Conservation (phyloP, 306 rosid genomes). For the Medicago ruthenica region DNA sequence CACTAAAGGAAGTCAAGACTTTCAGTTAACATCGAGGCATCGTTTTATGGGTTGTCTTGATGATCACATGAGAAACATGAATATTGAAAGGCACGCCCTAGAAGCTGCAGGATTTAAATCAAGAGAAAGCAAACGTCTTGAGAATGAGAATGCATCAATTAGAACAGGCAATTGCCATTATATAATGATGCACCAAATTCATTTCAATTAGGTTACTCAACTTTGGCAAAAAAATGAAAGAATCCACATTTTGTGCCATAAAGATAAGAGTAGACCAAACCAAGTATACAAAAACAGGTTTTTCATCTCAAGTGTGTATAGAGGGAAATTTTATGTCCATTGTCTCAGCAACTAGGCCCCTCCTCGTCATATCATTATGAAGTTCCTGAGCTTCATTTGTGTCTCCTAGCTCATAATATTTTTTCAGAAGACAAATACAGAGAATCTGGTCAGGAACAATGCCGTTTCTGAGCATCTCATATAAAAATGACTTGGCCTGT, state of each 20-base stretch:
- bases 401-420: conserved; percentile 69
- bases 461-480: conserved; percentile 81
- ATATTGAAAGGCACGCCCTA: conserved; percentile 23
- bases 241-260: conserved; percentile 30
- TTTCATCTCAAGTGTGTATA: conserved; percentile 52
- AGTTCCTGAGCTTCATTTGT: conserved; percentile 70
- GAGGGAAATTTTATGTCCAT: conserved; percentile 47
- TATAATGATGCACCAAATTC: conserved; percentile 37
- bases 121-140: conserved; percentile 40
- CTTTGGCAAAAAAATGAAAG: conserved; percentile 33
- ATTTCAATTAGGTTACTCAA: conserved; percentile 32
- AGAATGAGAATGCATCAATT: conserved; percentile 38
- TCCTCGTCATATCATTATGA: conserved; percentile 65
- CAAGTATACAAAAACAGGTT: conserved; percentile 1
- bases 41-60: conserved; percentile 18
- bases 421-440: conserved; percentile 64
- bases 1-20: conserved; percentile 35
- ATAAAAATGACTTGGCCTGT: conserved; percentile 68
- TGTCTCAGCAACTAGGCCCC: conserved; percentile 59
- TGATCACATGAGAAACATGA: conserved; percentile 37
- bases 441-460: conserved; percentile 81
- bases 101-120: conserved; percentile 43
- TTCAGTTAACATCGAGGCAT: conserved; percentile 18
- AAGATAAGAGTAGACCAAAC: conserved; percentile 33
- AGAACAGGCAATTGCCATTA: conserved; percentile 31